Percentiles rank a stretch among this genome's conserved stretches.
These are phyloP conservation scores for Solanum pimpinellifolium DNA, from an alignment of 257 asterid species.

Conservation along the genomic window DNA sequence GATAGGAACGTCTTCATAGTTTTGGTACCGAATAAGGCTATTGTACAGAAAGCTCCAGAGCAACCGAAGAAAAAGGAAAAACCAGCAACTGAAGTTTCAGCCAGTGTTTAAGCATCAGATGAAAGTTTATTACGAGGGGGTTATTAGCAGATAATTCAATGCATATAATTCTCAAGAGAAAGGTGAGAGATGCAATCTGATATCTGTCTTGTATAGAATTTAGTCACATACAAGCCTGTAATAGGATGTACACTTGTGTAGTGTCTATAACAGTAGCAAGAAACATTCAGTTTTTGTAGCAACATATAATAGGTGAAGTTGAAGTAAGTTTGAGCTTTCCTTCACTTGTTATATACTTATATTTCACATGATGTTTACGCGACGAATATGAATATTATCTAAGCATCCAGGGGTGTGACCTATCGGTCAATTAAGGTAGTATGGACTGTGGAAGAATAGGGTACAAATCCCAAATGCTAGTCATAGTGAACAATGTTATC, in stretches of 20 bases:
- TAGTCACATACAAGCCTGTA: slow-evolving; percentile 9
- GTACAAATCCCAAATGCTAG: background rate
- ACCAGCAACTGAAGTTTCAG: slow-evolving; percentile 52
- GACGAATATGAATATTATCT: background rate
- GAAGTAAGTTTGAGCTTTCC: background rate
- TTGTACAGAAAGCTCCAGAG: slow-evolving; percentile 50
- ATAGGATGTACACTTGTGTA: slow-evolving; percentile 4
- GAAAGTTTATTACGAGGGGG: background rate
- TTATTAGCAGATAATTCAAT: slow-evolving; percentile 13
- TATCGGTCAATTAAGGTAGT: background rate
- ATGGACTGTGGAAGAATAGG: background rate
- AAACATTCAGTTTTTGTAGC: background rate
- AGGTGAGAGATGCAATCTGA: slow-evolving; percentile 11
- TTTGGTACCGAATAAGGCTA: slow-evolving; percentile 74
- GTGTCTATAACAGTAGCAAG: background rate
- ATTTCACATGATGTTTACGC: background rate
- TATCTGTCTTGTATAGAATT: slow-evolving; percentile 30
- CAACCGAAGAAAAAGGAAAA: slow-evolving; percentile 52
- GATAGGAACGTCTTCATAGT: slow-evolving; percentile 64
- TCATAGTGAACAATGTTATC: background rate
- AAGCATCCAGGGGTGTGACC: background rate
- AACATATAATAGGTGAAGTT: background rate
- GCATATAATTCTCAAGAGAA: slow-evolving; percentile 5
- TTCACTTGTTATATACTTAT: background rate
- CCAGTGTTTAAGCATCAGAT: slow-evolving; percentile 37